Evolutionary conservation across 768 basidiomycete species (phyloP), one percentile per base, ranked within the genome.

Genomic region (Termitomyces bulborhizus): DNA sequence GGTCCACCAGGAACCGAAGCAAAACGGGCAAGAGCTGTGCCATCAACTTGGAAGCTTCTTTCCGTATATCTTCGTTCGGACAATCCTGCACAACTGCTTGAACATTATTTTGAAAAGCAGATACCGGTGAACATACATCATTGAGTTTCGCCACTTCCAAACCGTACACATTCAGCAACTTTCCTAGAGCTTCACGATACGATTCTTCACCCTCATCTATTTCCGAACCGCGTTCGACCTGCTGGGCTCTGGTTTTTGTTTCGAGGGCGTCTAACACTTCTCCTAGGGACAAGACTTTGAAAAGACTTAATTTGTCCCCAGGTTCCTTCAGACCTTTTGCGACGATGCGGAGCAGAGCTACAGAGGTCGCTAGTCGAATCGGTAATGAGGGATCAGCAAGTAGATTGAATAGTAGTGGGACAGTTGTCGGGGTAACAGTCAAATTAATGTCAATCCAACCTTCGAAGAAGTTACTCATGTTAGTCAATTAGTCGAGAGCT

Each of bases 381-480:
- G 88, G 79, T 29, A 93, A 69, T 11, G 86, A 85, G 0, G 81
- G 71, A 64, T 94, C 88, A 15, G 86, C 86, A 39, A 98, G 80
- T 40, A 97, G 77, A 37, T 78, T 82, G 67, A 95, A 93, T 43
- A 97, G 78, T 36, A 98, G 73, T 5, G 88, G 85, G 34, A 98
- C 83, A 2, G 95, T 93, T 13, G 80, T 82, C 12, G 90, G 91
- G 1, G 95, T 98, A 56, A 99, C 88, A 12, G 97, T 94, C 59
- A 98, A 75, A 65, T 93, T 93, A 61, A 99, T 95, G 65, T 99
- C 97, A 61, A 98, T 89, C 97, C 97, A 99, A 13, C 93, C 96
- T 97, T 63, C 29, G 42, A 57, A 3, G 16, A 54, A 29, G 21
- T 47, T 4, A 37, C 2, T 16, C 34, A 32, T 13, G 34, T 34